phyloP scores from a whole-genome alignment of 1,139 yeast species.

The Suhomyces taliae region DNA sequence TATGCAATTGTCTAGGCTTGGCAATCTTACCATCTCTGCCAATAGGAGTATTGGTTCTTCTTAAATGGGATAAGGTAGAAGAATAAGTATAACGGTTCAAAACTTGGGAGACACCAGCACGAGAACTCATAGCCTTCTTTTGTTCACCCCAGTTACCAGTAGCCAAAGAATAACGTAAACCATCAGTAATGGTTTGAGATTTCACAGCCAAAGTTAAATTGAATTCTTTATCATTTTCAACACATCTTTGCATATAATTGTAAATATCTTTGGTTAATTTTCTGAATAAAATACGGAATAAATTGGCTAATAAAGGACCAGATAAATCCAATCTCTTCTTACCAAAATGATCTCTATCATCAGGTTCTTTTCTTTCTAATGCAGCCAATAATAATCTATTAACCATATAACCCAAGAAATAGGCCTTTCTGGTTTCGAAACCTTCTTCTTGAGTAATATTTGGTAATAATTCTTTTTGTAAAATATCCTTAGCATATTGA shows the following conservation, averaged over 20 bases:
- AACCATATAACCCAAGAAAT: conserved; percentile 96
- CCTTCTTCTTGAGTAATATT: conserved; percentile 98
- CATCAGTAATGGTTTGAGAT: conserved; percentile 95
- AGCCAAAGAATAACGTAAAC: conserved; percentile 94
- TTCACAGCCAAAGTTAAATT: conserved; percentile 95
- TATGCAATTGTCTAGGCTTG: conserved; percentile 97
- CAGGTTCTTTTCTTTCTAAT: conserved; percentile 94
- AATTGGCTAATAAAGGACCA: conserved; percentile 93
- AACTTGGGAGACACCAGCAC: conserved; percentile 99
- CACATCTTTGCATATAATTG: conserved; percentile 98
- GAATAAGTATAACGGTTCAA: conserved; percentile 96
- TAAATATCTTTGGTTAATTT: conserved; percentile 92
- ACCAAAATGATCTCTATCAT: conserved; percentile 99
- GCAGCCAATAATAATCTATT: conserved; percentile 93
- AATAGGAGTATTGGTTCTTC: conserved; percentile 98
- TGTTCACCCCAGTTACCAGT: conserved; percentile 99
- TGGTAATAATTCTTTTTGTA: conserved; percentile 94
- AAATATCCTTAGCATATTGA: conserved; percentile 93
- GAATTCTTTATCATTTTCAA: conserved; percentile 95
- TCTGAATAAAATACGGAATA: conserved; percentile 91
- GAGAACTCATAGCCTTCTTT: conserved; percentile 97
- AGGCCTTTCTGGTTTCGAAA: conserved; percentile 93
- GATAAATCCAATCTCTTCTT: conserved; percentile 97
- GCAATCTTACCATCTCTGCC: conserved; percentile 99
- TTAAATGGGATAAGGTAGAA: conserved; percentile 93